phyloP scores from a whole-genome alignment of 768 basidiomycete genomes.

The Auricularia cornea region DNA sequence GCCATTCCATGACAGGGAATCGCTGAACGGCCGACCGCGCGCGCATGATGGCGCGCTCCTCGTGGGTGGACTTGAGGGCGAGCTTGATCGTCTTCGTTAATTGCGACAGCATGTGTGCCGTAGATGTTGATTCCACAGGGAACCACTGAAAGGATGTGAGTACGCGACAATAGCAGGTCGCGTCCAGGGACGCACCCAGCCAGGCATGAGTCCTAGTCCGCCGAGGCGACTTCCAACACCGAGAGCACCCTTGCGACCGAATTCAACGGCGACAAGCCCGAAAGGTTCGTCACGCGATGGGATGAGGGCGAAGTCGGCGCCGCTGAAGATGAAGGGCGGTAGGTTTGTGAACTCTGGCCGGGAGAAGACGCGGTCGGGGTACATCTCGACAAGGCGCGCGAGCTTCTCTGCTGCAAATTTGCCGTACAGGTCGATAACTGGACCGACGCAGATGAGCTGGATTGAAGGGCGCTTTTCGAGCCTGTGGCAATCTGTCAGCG shows the following conservation, averaged over 20 bases:
- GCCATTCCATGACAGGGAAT: conserved; percentile 97
- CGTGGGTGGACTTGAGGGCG: conserved; percentile 81
- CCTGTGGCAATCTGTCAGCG: conserved; percentile 27
- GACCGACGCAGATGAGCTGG: conserved; percentile 83
- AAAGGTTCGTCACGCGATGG: conserved; percentile 96
- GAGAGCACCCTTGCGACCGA: conserved; percentile 91
- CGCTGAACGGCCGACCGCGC: conserved; percentile 91
- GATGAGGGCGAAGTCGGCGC: conserved; percentile 92
- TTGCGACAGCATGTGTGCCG: conserved; percentile 91
- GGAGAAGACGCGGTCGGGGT: conserved; percentile 89
- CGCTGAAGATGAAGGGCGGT: conserved; percentile 88
- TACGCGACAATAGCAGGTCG: neutral
- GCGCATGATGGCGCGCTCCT: conserved; percentile 87
- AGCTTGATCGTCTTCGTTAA: conserved; percentile 91
- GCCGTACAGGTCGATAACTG: conserved; percentile 92
- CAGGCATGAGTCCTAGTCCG: conserved; percentile 94
- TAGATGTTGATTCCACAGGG: conserved; percentile 89
- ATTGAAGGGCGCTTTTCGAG: conserved; percentile 80
- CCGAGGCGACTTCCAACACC: conserved; percentile 92
- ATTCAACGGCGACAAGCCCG: conserved; percentile 92
- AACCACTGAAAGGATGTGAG: conserved; percentile 62
- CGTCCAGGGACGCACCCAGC: conserved; percentile 61
- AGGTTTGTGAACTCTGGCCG: conserved; percentile 94
- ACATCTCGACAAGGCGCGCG: conserved; percentile 87
- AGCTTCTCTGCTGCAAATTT: conserved; percentile 94